Percentiles rank a stretch among this genome's conserved stretches.
These are phyloP conservation scores for Cladophialophora yegresii DNA, from an alignment of 2,329 filamentous ascomycete genomes.

Conservation along the genomic window DNA sequence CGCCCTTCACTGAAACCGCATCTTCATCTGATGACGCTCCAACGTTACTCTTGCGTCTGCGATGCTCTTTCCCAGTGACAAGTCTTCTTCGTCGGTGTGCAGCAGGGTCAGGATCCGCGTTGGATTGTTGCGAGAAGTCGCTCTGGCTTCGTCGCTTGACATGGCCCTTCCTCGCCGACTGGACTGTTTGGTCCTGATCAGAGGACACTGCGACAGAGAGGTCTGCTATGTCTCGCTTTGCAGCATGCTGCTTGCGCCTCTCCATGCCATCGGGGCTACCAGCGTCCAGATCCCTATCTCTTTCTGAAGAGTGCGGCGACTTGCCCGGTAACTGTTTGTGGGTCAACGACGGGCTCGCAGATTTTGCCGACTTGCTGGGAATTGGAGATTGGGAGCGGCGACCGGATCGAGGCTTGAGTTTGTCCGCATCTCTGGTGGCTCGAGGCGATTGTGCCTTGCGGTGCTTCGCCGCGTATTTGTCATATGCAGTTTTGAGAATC, in stretches of 20 bases:
- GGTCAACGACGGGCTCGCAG: conserved; percentile 34
- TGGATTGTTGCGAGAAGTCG: conserved; percentile 31
- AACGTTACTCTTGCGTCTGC: conserved; percentile 35
- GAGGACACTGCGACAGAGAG: conserved; percentile 36
- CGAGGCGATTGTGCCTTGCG: conserved; percentile 44
- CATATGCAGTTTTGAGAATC: conserved; percentile 68
- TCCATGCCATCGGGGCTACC: conserved; percentile 17
- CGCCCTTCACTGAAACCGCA: conserved; percentile 23
- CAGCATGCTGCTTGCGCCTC: conserved; percentile 20
- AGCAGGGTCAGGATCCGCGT: conserved; percentile 27
- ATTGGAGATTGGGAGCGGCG: conserved; percentile 47
- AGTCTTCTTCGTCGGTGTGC: conserved; percentile 35
- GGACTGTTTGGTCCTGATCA: conserved; percentile 35
- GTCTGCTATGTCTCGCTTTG: conserved; percentile 24
- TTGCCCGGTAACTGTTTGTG: conserved; percentile 32
- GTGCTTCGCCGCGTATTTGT: conserved; percentile 42
- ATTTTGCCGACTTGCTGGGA: conserved; percentile 33
- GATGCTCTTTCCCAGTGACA: conserved; percentile 37
- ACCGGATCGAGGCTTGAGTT: conserved; percentile 41
- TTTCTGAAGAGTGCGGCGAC: conserved; percentile 23
- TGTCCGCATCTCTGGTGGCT: conserved; percentile 45
- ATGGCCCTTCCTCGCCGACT: conserved; percentile 25
- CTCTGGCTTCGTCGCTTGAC: conserved; percentile 36
- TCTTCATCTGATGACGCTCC: conserved; percentile 38
- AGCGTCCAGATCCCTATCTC: conserved; percentile 24